phyloP scores from a whole-genome alignment of 352 stramenopile species.

The Aphanomyces astaci region DNA sequence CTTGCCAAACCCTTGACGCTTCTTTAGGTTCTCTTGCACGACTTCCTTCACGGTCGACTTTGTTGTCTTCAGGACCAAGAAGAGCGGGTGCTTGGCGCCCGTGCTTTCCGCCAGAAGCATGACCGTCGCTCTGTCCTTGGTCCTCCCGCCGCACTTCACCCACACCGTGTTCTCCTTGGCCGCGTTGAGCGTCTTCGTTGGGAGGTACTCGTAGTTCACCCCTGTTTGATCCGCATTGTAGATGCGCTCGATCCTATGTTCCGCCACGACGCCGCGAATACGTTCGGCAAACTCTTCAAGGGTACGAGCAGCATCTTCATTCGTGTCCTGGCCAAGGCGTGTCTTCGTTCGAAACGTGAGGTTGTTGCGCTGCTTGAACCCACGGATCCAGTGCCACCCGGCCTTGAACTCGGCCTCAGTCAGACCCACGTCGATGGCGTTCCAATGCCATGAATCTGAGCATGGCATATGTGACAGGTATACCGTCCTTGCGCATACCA shows the following conservation, averaged over 20 bases:
- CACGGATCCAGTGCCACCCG: background rate
- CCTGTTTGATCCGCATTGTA: background rate
- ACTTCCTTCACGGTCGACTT: background rate
- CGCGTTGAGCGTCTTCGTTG: too few relatives aligned
- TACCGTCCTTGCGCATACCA: background rate
- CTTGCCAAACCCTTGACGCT: background rate
- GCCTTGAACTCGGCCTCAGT: background rate
- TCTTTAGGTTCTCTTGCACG: background rate
- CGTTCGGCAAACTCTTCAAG: background rate
- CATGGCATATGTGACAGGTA: background rate
- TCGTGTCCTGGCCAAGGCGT: background rate
- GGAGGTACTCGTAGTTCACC: too few relatives aligned
- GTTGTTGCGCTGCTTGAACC: background rate
- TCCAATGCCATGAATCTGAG: background rate
- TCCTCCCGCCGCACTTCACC: too few relatives aligned
- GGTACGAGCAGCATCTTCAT: background rate
- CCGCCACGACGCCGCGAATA: background rate
- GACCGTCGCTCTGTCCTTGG: too few relatives aligned
- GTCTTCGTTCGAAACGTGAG: background rate
- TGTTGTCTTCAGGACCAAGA: background rate
- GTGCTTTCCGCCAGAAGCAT: too few relatives aligned
- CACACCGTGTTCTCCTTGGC: too few relatives aligned
- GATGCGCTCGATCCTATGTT: background rate
- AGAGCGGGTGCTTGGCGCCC: constrained; percentile 6
- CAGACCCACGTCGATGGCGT: background rate